Base-by-base conservation (phyloP, 768 basidiomycete species). In the Cyclocybe aegerita region DNA sequence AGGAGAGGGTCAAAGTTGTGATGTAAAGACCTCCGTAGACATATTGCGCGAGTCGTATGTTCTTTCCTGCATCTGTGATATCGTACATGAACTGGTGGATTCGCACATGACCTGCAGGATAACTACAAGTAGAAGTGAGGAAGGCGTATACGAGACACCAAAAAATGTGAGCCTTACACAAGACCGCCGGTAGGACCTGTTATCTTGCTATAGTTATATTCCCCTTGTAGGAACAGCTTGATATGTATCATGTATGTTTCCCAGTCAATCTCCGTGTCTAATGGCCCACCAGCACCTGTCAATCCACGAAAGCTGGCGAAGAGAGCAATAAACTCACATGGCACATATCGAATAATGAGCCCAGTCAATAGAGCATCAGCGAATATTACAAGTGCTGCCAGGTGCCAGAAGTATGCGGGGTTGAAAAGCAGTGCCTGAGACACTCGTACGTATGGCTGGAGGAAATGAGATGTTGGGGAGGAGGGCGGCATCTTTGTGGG, bases 241-340 rank as follows among this genome's bases (percentile, higher is more conserved):
- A 90, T 79, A 46, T 98, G 97, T 46, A 86, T 73, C 84, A 98
- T 93, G 64, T 99, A 99, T 0, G 97, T 98, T 61, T 86, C 80
- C 85, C 92, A 98, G 70, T 99, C 97, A 60, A 99, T 99, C 70
- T 99, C 95, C 9, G 97, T 98, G 71, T 95, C 96, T 98, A 46
- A 59, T 17, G 12, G 34, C 33, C 15, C 37, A 29, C 38, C 39
- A 36, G 42, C 29, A n/a, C 46, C 32, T 54, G 63, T 63, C 49
- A 43, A 29, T 60, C 43, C 16, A 31, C 46, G 9, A 38, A 44
- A 32, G 32, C 40, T 34, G 39, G 41, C 29, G 41, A 52, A 54
- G 53, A 32, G 23, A 23, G 23, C 23, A 23, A 23, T 23, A 46
- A 38, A 46, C 88, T 75, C 58, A 97, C 96, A 98, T 58, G 90